phyloP scores from a whole-genome alignment of 1,139 yeast genomes.

The Saccharomyces hybrid region DNA sequence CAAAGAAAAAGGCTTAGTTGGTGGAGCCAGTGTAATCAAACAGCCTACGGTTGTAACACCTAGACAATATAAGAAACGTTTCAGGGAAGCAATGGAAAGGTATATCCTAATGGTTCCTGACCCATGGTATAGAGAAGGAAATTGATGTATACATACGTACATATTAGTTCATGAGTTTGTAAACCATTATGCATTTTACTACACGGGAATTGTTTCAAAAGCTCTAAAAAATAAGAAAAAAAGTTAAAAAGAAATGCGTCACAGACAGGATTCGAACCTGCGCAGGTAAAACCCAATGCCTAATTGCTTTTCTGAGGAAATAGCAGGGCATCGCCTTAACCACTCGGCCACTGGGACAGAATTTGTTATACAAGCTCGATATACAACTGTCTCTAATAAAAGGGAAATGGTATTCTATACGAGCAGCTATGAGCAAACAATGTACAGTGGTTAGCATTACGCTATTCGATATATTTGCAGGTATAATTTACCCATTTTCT shows the following conservation, averaged over 20 bases:
- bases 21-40: conserved; percentile 78
- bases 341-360: conserved; percentile 72
- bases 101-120: conserved; percentile 94
- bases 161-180: background rate
- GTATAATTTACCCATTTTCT: no score
- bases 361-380: background rate
- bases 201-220: no score
- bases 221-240: no score
- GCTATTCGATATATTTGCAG: no score
- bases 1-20: conserved; percentile 83
- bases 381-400: no score
- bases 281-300: conserved; percentile 55
- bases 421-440: no score
- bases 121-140: conserved; percentile 50
- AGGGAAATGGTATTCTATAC: no score
- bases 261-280: conserved; percentile 63
- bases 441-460: no score
- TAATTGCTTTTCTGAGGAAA: conserved; percentile 30
- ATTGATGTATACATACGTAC: conserved; percentile 5
- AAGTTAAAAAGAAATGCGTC: conserved; percentile 34
- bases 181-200: background rate
- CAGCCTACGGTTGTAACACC: conserved; percentile 98
- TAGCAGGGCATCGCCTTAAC: conserved; percentile 86
- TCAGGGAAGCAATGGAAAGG: conserved; percentile 96
- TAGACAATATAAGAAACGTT: conserved; percentile 83